Evolutionary conservation across 2,329 filamentous ascomycete species (phyloP).

Genomic region (Teratosphaeria epicoccoides): DNA sequence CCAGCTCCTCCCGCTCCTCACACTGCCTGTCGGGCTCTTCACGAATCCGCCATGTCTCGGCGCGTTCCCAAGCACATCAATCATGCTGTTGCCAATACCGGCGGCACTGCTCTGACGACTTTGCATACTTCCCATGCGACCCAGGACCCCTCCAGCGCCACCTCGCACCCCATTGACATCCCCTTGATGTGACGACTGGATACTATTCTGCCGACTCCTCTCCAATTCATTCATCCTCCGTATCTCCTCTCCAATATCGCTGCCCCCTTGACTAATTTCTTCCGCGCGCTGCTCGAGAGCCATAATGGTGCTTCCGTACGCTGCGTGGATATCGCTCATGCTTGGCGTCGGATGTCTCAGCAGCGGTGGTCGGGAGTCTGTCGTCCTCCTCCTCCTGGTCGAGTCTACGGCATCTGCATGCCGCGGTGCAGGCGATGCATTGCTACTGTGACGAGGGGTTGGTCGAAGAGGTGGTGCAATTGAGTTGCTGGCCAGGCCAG

Average conservation of each 20-base stretch:
- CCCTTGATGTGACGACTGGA: constrained; percentile 14
- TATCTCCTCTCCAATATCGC: constrained; percentile 69
- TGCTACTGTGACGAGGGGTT: neutral
- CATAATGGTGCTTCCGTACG: constrained; percentile 47
- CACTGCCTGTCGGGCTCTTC: constrained; percentile 55
- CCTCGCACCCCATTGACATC: constrained; percentile 7
- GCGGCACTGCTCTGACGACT: constrained; percentile 39
- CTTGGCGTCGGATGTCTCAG: constrained; percentile 3
- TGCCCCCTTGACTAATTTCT: constrained; percentile 58
- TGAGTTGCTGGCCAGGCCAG: neutral
- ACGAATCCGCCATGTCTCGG: constrained; percentile 56
- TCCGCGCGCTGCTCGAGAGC: constrained; percentile 67
- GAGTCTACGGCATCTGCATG: neutral
- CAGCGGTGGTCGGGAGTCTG: neutral
- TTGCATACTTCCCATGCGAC: constrained; percentile 48
- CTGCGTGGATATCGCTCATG: neutral
- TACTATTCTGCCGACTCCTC: constrained; percentile 13
- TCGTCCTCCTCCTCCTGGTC: neutral
- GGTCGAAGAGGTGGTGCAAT: neutral
- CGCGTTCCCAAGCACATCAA: constrained; percentile 57
- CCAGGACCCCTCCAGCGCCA: constrained; percentile 3
- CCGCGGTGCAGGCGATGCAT: neutral
- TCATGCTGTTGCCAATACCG: constrained; percentile 48
- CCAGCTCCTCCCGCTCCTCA: constrained; percentile 37
- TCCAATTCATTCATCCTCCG: constrained; percentile 53